A percentile compares a stretch with the other conserved stretches of the same genome.
phyloP scores from a whole-genome alignment of 1,284 basidiomycete species.

The Peniophora sp. region DNA sequence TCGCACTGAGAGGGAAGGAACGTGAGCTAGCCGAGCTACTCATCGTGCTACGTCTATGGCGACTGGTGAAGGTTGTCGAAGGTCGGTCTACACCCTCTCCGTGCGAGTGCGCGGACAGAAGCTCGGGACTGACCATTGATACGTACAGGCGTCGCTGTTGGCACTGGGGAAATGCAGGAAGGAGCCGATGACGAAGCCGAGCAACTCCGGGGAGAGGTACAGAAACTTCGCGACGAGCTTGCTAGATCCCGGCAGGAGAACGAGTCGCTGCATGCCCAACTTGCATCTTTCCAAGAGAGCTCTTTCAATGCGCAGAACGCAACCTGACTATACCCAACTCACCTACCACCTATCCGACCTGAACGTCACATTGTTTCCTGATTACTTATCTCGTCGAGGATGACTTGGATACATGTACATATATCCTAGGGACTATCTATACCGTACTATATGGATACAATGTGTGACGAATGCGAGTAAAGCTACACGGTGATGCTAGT shows the following conservation, averaged over 20 bases:
- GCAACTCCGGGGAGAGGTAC: slow-evolving; percentile 39
- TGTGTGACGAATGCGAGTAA: background rate
- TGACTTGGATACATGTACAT: background rate
- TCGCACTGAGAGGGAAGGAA: slow-evolving; percentile 56
- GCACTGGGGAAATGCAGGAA: slow-evolving; percentile 64
- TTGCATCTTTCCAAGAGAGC: slow-evolving; percentile 8
- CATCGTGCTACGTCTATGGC: slow-evolving; percentile 69
- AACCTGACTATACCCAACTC: too few species aligned
- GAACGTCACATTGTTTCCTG: too few species aligned
- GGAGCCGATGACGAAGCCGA: slow-evolving; percentile 38
- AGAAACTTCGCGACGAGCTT: slow-evolving; percentile 25
- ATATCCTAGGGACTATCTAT: background rate
- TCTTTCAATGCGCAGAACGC: too few species aligned
- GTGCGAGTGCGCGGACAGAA: slow-evolving; percentile 1
- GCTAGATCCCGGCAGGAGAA: slow-evolving; percentile 28
- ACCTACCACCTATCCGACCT: too few species aligned
- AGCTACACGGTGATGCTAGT: background rate
- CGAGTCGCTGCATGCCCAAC: slow-evolving; percentile 25
- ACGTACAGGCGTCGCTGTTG: slow-evolving; percentile 56
- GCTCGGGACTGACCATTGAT: background rate
- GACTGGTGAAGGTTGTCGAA: slow-evolving; percentile 70
- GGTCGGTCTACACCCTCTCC: slow-evolving; percentile 32
- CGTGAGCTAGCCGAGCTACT: slow-evolving; percentile 63
- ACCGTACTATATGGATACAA: background rate
- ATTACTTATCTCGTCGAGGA: too few species aligned